Conservation (phyloP, 2,329 filamentous ascomycete genomes). For the Sporothrix brasiliensis region DNA sequence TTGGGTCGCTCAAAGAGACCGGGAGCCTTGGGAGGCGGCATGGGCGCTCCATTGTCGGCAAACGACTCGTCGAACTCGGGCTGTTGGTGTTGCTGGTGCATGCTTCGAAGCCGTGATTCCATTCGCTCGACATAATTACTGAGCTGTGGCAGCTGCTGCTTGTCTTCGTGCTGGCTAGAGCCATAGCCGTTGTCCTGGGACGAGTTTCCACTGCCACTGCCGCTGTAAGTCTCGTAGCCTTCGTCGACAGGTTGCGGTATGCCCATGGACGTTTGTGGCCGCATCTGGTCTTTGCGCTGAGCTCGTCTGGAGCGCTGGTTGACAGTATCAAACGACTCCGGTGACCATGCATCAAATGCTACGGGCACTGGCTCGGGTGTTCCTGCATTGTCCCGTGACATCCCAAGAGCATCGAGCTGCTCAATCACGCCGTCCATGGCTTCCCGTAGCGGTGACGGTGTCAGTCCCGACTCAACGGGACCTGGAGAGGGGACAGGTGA, state of each 20-base stretch:
- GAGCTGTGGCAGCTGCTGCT: conserved; percentile 68
- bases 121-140: conserved; percentile 89
- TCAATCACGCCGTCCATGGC: conserved; percentile 99
- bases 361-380: conserved; percentile 55
- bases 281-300: conserved; percentile 41
- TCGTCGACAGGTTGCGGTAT: conserved; percentile 62
- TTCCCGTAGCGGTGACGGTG: conserved; percentile 86
- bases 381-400: conserved; percentile 53
- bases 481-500: conserved; percentile 71
- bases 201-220: conserved; percentile 53
- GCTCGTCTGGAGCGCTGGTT: conserved; percentile 47
- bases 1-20: conserved; percentile 56
- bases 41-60: conserved; percentile 53
- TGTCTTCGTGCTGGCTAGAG: conserved; percentile 48
- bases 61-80: conserved; percentile 41
- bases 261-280: conserved; percentile 76
- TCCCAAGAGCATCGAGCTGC: conserved; percentile 82
- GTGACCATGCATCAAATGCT: conserved; percentile 79
- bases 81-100: conserved; percentile 62
- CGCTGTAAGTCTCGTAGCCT: conserved; percentile 60
- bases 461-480: conserved; percentile 63
- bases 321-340: conserved; percentile 74
- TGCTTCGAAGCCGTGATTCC: conserved; percentile 76
- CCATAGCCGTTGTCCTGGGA: conserved; percentile 52
- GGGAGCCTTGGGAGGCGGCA: conserved; percentile 56